These are phyloP conservation scores for Elaeis guineensis DNA, from an alignment of 176 grass and related monocot genomes.

Conservation along the genomic window DNA sequence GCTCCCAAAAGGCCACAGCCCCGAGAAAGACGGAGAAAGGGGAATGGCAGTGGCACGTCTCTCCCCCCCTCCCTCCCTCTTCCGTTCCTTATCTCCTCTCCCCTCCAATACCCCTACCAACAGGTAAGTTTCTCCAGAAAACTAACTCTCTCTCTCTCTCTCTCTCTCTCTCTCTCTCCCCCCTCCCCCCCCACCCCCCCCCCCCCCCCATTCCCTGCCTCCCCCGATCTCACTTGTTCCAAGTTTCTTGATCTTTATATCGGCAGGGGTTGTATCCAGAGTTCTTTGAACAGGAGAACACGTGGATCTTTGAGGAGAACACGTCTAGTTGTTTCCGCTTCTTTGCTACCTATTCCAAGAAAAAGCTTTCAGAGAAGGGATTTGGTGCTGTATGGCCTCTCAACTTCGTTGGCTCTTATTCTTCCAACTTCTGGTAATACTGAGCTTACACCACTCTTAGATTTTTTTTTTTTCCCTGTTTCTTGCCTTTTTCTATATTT, in stretches of 20 bases:
- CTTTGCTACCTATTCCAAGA: conserved; percentile 6
- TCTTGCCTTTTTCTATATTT: too few species aligned
- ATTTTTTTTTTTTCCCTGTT: too few species aligned
- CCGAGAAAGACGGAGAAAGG: too few species aligned
- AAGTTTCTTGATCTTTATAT: neutral
- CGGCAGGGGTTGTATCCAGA: too few species aligned
- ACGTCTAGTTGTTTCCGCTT: conserved; percentile 22
- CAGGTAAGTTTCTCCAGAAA: neutral
- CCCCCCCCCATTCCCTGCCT: too few species aligned
- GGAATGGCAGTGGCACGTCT: conserved; percentile 24
- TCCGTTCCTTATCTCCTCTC: conserved; percentile 12
- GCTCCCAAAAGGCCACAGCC: too few species aligned
- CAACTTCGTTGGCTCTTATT: conserved; percentile 34
- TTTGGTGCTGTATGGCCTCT: conserved; percentile 53
- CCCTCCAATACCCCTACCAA: neutral
- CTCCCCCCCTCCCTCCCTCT: conserved; percentile 19
- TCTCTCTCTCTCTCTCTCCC: neutral
- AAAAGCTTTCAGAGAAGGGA: conserved; percentile 47
- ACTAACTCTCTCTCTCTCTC: neutral
- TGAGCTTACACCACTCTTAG: too few species aligned
- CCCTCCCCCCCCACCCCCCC: too few species aligned
- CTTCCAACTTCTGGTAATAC: conserved; percentile 38
- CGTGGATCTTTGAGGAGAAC: conserved; percentile 12
- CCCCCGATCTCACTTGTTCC: neutral
- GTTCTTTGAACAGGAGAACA: neutral